Evolutionary conservation across 306 rosid species (phyloP).

Genomic region (Pyrus pyrifolia): DNA sequence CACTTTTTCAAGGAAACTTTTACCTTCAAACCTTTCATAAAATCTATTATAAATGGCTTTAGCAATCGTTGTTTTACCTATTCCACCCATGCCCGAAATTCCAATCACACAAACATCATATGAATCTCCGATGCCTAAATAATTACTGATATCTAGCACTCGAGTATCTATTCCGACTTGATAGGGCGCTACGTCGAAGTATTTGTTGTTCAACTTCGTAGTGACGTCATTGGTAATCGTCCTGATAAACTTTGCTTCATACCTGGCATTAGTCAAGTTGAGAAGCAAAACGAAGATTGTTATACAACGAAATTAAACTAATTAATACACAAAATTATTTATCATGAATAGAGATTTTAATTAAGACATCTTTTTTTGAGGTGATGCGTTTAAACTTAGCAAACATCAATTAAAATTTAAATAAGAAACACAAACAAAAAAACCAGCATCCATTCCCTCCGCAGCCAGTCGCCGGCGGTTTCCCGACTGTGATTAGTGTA

Average conservation of each 20-base stretch:
- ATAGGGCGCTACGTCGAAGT: neutral
- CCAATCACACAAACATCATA: neutral
- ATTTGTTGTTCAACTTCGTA: neutral
- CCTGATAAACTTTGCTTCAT: neutral
- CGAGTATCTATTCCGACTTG: neutral
- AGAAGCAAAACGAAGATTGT: neutral
- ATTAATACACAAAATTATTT: too few species aligned
- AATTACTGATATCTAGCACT: neutral
- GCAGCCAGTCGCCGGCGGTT: too few species aligned
- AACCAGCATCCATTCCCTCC: too few species aligned
- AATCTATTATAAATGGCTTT: conserved; percentile 14
- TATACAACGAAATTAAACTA: neutral
- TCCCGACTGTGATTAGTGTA: too few species aligned
- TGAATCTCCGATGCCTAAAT: neutral
- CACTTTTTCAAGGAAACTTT: conserved; percentile 11
- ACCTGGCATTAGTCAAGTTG: neutral
- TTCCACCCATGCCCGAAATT: conserved; percentile 21
- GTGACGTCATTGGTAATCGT: neutral
- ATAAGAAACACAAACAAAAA: too few species aligned
- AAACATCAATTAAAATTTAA: too few species aligned
- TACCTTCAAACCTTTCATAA: conserved; percentile 1
- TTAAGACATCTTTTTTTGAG: too few species aligned
- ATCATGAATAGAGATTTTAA: too few species aligned
- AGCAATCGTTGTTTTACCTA: conserved; percentile 17
- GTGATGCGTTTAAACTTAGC: too few species aligned